These are phyloP conservation scores for Calonectria pteridis DNA, from an alignment of 2,329 filamentous ascomycete species.

Conservation along the genomic window DNA sequence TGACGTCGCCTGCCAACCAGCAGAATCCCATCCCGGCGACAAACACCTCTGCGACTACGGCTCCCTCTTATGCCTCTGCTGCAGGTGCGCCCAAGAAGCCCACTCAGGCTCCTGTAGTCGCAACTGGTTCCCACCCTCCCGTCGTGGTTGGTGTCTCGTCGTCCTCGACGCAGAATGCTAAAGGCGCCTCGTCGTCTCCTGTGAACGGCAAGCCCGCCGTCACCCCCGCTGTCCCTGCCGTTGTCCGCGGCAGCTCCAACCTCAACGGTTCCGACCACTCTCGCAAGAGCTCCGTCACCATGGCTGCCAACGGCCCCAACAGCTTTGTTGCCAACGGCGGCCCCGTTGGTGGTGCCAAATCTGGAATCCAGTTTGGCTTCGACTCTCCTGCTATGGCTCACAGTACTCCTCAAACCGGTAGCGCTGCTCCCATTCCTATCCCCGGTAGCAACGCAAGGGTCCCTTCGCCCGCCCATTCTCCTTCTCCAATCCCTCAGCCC, in stretches of 20 bases:
- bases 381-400: constrained; percentile 76
- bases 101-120: constrained; percentile 70
- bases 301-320: constrained; percentile 84
- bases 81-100: constrained; percentile 73
- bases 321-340: constrained; percentile 84
- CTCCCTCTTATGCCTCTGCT: constrained; percentile 76
- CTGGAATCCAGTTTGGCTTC: constrained; percentile 86
- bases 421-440: constrained; percentile 71
- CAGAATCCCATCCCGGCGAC: constrained; percentile 68
- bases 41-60: constrained; percentile 68
- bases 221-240: constrained; percentile 76
- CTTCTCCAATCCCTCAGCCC: constrained; percentile 92
- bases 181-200: constrained; percentile 77
- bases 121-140: constrained; percentile 66
- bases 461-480: constrained; percentile 87
- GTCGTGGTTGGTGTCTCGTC: constrained; percentile 68
- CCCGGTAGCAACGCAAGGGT: constrained; percentile 76
- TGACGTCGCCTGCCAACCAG: constrained; percentile 72
- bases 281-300: constrained; percentile 91
- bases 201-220: constrained; percentile 87
- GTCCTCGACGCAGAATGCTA: constrained; percentile 67
- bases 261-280: constrained; percentile 84
- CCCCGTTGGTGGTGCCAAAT: constrained; percentile 67
- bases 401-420: constrained; percentile 72
- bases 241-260: constrained; percentile 72